phyloP scores from a whole-genome alignment of 768 basidiomycete genomes.

The Saitozyma podzolica region DNA sequence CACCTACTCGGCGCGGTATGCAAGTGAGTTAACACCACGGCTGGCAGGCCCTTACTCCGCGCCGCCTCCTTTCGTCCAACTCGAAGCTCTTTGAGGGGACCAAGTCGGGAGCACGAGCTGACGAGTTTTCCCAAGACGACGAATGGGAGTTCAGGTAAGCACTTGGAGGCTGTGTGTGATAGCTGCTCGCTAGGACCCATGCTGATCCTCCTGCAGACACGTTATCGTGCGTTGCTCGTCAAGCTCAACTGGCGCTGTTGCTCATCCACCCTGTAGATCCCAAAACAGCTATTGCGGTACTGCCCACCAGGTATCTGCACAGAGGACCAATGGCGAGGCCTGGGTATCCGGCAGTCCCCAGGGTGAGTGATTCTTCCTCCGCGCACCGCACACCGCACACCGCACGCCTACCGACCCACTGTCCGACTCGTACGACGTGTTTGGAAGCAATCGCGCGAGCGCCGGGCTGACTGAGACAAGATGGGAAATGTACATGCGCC shows the following conservation, averaged over 20 bases:
- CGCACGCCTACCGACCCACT: too few species aligned
- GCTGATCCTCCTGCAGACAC: constrained; percentile 23
- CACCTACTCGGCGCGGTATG: constrained; percentile 39
- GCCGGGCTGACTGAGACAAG: constrained; percentile 19
- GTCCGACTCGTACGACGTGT: too few species aligned
- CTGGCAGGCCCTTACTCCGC: too few species aligned
- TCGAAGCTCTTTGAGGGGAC: neutral
- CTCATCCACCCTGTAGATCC: constrained; percentile 23
- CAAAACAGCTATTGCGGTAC: constrained; percentile 34
- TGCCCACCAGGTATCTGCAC: constrained; percentile 39
- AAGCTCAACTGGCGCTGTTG: neutral
- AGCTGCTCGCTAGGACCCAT: neutral
- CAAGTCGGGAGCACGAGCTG: constrained; percentile 3
- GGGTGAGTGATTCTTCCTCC: constrained; percentile 27
- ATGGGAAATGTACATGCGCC: constrained; percentile 51
- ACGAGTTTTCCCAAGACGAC: constrained; percentile 20
- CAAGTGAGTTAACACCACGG: constrained; percentile 26
- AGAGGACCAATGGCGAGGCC: constrained; percentile 41
- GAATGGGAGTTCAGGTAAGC: constrained; percentile 45
- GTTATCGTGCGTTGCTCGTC: constrained; percentile 31
- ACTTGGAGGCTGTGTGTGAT: too few species aligned
- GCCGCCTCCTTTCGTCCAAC: neutral
- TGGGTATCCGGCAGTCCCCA: constrained; percentile 45
- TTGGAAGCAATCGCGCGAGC: neutral
- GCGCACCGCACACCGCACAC: too few species aligned